phyloP scores from a whole-genome alignment of 768 basidiomycete species.

The Hygrophoropsis aurantiaca region DNA sequence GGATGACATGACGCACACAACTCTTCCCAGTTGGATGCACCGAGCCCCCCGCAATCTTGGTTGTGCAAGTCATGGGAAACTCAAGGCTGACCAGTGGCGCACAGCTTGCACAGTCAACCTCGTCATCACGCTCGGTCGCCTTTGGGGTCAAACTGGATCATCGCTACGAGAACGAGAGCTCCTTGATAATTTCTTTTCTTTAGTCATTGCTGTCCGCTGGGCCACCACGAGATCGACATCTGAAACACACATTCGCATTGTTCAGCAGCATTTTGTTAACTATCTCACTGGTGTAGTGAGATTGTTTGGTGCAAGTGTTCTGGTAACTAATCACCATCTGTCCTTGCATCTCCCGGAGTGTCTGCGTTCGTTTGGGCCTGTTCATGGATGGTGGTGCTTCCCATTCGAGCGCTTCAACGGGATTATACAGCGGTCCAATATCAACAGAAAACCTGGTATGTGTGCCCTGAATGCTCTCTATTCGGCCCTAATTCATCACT shows the following conservation, averaged over 20 bases:
- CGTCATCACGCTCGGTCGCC: slow-evolving; percentile 25
- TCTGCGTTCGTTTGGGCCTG: slow-evolving; percentile 26
- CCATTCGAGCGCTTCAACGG: slow-evolving; percentile 33
- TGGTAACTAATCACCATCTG: slow-evolving; percentile 40
- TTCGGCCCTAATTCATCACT: no score
- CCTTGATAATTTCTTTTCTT: neutral
- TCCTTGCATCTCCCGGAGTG: slow-evolving; percentile 35
- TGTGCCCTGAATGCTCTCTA: no score
- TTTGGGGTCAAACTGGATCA: slow-evolving; percentile 22
- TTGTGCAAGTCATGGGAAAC: slow-evolving; percentile 31
- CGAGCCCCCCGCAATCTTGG: slow-evolving; percentile 32
- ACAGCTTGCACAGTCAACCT: slow-evolving; percentile 23
- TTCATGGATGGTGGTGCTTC: slow-evolving; percentile 24
- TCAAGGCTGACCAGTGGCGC: slow-evolving; percentile 30
- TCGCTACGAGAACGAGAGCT: neutral
- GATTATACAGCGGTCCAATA: slow-evolving; percentile 28
- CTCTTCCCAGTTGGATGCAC: slow-evolving; percentile 18
- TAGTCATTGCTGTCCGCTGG: slow-evolving; percentile 1
- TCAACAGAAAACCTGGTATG: slow-evolving; percentile 32
- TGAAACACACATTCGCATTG: neutral
- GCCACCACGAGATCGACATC: slow-evolving; percentile 4
- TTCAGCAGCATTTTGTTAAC: neutral
- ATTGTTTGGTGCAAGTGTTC: slow-evolving; percentile 27
- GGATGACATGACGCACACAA: slow-evolving; percentile 8
- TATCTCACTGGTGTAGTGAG: slow-evolving; percentile 27